Conservation (phyloP, 495 filamentous ascomycete genomes). For the Choiromyces venosus region DNA sequence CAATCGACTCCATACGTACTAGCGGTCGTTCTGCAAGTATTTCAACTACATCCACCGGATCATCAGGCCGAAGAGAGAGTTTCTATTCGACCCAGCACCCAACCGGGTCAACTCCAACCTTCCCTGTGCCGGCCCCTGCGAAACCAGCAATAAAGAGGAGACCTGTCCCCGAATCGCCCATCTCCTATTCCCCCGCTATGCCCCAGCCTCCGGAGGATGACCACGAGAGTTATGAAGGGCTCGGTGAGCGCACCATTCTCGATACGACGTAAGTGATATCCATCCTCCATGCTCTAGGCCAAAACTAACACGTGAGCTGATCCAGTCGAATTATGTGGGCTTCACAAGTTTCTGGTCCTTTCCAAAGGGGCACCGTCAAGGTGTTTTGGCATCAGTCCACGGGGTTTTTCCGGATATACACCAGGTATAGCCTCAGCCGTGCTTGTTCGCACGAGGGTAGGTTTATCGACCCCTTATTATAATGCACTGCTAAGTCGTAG, state of each 20-base stretch:
- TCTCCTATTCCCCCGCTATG: background rate
- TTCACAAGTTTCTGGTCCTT: conserved; percentile 10
- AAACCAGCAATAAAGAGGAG: conserved; percentile 5
- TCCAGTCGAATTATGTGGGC: conserved; percentile 18
- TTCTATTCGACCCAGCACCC: background rate
- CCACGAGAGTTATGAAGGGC: conserved; percentile 14
- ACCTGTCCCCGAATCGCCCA: background rate
- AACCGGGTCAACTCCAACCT: background rate
- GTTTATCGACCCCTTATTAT: background rate
- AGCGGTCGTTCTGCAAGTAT: conserved; percentile 4
- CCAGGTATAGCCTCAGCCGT: conserved; percentile 10
- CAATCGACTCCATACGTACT: background rate
- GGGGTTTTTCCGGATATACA: conserved; percentile 21
- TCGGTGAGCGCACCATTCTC: conserved; percentile 17
- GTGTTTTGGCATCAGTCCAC: conserved; percentile 21
- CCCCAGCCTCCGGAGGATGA: conserved; percentile 9
- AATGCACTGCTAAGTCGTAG: background rate
- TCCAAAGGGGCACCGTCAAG: conserved; percentile 13
- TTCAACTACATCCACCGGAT: conserved; percentile 14
- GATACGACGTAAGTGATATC: conserved; percentile 11
- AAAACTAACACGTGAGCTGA: background rate
- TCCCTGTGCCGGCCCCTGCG: background rate
- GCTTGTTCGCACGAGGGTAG: conserved; percentile 21
- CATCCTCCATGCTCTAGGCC: background rate
- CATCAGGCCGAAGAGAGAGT: conserved; percentile 18